Evolutionary conservation across 202 grass and related monocot genomes (phyloP).

Genomic region (Cymbopogon flexuosus): DNA sequence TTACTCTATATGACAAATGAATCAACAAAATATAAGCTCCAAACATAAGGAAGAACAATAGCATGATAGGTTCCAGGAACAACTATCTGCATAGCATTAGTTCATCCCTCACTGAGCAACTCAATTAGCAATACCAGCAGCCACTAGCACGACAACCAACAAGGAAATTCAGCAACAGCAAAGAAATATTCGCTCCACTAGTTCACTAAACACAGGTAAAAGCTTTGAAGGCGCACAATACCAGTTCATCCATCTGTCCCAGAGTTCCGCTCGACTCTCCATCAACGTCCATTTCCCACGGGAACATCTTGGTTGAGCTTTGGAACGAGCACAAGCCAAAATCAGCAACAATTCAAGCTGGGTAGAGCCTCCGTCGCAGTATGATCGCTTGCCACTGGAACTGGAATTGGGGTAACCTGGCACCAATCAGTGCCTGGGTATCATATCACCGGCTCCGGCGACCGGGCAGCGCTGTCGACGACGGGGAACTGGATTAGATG

Average conservation of each 20-base stretch:
- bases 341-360: conserved; percentile 3
- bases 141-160: not conserved
- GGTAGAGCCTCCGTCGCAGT: not conserved
- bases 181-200: not conserved
- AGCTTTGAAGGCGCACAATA: conserved; percentile 13
- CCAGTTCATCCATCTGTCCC: conserved; percentile 29
- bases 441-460: not conserved
- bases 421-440: not conserved
- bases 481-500: not conserved
- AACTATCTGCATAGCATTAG: not conserved
- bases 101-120: not conserved
- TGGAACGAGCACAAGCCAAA: not conserved
- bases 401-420: conserved; percentile 10
- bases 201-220: not conserved
- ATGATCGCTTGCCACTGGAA: not conserved
- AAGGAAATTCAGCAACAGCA: not conserved
- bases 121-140: not conserved
- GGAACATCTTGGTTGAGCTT: not conserved
- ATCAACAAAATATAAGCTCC: not conserved
- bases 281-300: conserved; percentile 35
- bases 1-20: not conserved
- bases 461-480: not conserved
- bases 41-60: not conserved
- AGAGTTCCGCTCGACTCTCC: conserved; percentile 15
- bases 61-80: not conserved